Conservation (phyloP, 2,329 filamentous ascomycete species). For the Xylariaceae sp. region DNA sequence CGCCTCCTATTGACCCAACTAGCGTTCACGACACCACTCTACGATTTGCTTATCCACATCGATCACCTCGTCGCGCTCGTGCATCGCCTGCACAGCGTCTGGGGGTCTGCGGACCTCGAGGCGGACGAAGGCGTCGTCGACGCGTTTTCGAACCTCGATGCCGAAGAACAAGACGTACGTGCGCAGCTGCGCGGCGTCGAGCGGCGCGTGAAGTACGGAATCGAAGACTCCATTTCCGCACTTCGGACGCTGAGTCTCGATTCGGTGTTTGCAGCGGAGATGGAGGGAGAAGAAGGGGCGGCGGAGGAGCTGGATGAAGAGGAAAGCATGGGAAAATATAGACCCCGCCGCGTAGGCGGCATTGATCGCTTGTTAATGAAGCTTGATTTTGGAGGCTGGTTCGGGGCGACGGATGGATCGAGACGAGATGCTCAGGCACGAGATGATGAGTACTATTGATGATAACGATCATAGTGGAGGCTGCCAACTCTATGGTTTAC, state of each 20-base stretch:
- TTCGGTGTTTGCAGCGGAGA: slow-evolving; percentile 25
- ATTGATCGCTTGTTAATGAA: slow-evolving; percentile 91
- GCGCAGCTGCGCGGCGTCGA: slow-evolving; percentile 70
- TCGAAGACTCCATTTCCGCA: slow-evolving; percentile 68
- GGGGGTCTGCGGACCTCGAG: slow-evolving; percentile 80
- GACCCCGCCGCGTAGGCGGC: slow-evolving; percentile 76
- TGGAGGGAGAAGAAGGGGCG: slow-evolving; percentile 30
- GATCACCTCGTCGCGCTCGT: slow-evolving; percentile 83
- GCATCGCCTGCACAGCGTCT: slow-evolving; percentile 76
- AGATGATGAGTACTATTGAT: slow-evolving; percentile 4
- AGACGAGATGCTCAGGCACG: background rate
- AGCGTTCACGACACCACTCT: slow-evolving; percentile 68
- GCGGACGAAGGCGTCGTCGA: slow-evolving; percentile 82
- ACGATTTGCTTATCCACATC: slow-evolving; percentile 73
- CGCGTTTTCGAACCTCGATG: slow-evolving; percentile 71
- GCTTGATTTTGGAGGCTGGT: slow-evolving; percentile 74
- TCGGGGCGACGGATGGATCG: slow-evolving; percentile 39
- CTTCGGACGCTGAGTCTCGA: slow-evolving; percentile 28
- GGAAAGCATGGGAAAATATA: slow-evolving; percentile 58
- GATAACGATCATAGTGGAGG: too few species aligned
- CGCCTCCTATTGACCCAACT: slow-evolving; percentile 67
- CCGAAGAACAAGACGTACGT: slow-evolving; percentile 74
- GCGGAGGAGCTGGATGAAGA: slow-evolving; percentile 26
- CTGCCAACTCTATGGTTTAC: too few species aligned
- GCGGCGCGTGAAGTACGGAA: slow-evolving; percentile 68